Base-by-base conservation (phyloP, 1,284 basidiomycete species). In the Volvariella surrecta region DNA sequence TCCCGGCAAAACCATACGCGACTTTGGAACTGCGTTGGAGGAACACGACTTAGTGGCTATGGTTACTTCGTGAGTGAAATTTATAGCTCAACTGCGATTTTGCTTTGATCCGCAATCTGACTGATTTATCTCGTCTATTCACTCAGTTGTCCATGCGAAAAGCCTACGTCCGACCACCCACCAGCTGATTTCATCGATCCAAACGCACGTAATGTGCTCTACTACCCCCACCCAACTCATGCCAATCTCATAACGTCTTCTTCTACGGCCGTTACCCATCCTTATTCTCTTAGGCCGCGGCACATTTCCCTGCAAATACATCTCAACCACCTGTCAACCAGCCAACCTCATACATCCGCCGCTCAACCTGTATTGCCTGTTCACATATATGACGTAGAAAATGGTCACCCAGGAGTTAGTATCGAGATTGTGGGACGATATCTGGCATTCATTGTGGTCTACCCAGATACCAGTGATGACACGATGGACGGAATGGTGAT, bases 11-110 rank as follows among this genome's bases (percentile, higher is more conserved):
- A 35, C n/a, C 8, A 35, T 35, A 15, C 13, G 18, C 6, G 34
- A 35, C 15, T 35, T 35, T n/a, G 71, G 69, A 0, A 48, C 74
- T 15, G 60, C 63, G 19, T 53, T 73, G 6, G 55, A 68, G 17
- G 71, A 74, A 50, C 71, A 73, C 47, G 70, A 75, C 51, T 54
- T 75, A 11, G 58, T 73, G n/a, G 68, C 64, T 2, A 49, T 71
- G 24, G 55, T 73, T 21, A 67, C 67, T 3, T 59, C 53, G 67
- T 67, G 48, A 16, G 63, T 59, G 37, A 9, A 35, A 46, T 19
- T 16, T 40, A 17, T 18, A 21, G 4, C 6, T 35, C 34, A 8
- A 15, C 4, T 19, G 6, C 34, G 4, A 15, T 15, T 4, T 7
- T 19, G n/a, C n/a, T 7, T n/a, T 35, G n/a, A 35, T n/a, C 34